Base-by-base conservation (phyloP, 2,329 filamentous ascomycete genomes). In the Colletotrichum sp. region DNA sequence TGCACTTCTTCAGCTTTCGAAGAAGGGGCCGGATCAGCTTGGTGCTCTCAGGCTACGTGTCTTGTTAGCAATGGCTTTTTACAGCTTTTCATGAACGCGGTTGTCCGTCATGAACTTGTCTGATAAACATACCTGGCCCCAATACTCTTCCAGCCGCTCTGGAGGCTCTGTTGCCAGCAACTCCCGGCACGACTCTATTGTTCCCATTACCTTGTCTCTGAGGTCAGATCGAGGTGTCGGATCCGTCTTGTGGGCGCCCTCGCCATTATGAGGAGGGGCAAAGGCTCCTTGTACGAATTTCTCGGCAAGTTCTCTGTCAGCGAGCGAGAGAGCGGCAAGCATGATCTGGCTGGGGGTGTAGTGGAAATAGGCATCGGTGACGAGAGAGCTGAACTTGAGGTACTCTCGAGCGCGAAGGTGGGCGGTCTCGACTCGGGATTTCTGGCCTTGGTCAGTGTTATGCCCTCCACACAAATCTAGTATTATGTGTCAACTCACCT, bases 281-380 rank as follows among this genome's bases (percentile, higher is more conserved):
- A 78, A 87, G 3, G 85, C 84, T 8, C 84, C 81, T 2, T 86
- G 84, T 15, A 91, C 80, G 60, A 92, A 78, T 5, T 84, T 83
- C 75, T 91, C 88, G 4, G 89, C 81, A 36, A 97, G 85, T 1
- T 89, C 91, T 55, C 88, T 85, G 82, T 98, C 96, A 0, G 93
- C 94, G 67, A 97, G 89, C 16, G 93, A 88, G 32, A 98, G 85
- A 0, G 96, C 93, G 0, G 95, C 93, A 75, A 98, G 90, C 93
- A 96, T 96, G 82, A 98, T 98, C 83, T 99, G 97, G 28, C 95
- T 94, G 0, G 97, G 97, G 0, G 96, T 96, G 85, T 95, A 98
- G 84, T 98, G 94, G 85, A 98, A 98, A 86, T 98, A 98, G n/a
- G 92, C 96, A 80, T 99, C 97, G 30, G 96, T 98, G 76, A 98